Base-by-base conservation (phyloP, 768 basidiomycete genomes). In the Trametes maxima region DNA sequence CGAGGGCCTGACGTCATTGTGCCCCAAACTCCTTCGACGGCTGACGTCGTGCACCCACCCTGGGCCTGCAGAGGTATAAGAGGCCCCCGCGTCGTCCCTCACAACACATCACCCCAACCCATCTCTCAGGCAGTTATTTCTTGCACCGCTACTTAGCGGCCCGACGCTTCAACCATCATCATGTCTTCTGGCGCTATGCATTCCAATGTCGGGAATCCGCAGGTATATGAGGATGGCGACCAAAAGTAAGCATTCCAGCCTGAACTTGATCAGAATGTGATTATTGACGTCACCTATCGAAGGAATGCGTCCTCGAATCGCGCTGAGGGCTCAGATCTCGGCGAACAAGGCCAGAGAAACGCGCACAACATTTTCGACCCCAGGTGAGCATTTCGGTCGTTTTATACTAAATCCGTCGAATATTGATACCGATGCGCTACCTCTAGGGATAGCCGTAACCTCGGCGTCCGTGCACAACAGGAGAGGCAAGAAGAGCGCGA, bases 191-290 rank as follows among this genome's bases (percentile, higher is more conserved):
- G 65, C 52, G 67, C 80, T 62, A 83, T 83, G 81, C 77, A 78
- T 68, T 82, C 82, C 48, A 79, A 79, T 54, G 78, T 79, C 44
- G 81, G 80, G n/a, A 80, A 78, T 63, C 67, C 75, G 2, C 82
- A 82, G 33, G 72, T 79, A 43, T 80, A 83, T 70, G 74, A 80
- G 45, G 79, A 73, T 48, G 74, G 77, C 21, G 82, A 84, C 52
- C 82, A 84, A 65, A 78, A 78, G 81, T 79, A 67, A 11, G 74
- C 65, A 39, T 8, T 10, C 44, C 22, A 8, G 1, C 11, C 2
- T 25, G 22, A 17, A 3, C 25, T 47, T 19, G 16, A 19, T 17
- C 17, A 28, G 19, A 33, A 13, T 2, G 16, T 28, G n/a, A 25
- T 33, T 25, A n/a, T 35, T 36, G 6, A 37, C 7, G 33, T 35